These are phyloP conservation scores for Chrysoporthe austroafricana DNA, from an alignment of 2,329 filamentous ascomycete genomes.

Conservation along the genomic window DNA sequence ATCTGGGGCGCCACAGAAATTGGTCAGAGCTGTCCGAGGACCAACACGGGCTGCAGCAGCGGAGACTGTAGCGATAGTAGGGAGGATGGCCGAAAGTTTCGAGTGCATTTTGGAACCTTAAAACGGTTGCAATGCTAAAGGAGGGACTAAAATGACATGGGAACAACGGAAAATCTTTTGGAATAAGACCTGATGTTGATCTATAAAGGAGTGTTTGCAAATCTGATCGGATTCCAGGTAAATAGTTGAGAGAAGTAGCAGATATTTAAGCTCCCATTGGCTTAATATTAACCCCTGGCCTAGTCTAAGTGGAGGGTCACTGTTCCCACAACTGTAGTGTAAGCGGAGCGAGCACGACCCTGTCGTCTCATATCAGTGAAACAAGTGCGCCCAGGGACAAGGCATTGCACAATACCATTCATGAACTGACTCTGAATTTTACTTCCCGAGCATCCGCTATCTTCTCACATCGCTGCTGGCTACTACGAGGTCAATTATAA, in stretches of 20 bases:
- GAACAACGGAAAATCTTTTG: neutral
- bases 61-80: constrained; percentile 12
- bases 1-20: constrained; percentile 33
- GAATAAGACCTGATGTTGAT: neutral
- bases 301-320: neutral
- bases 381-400: constrained; percentile 17
- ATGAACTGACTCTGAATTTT: neutral
- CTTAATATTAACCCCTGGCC: neutral
- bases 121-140: neutral
- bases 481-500: neutral
- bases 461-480: neutral
- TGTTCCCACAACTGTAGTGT: constrained; percentile 10
- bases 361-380: constrained; percentile 28
- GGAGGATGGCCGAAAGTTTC: constrained; percentile 14
- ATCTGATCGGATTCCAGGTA: neutral
- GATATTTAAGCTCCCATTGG: neutral
- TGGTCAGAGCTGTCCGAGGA: constrained; percentile 16
- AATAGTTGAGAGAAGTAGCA: neutral
- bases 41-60: neutral
- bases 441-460: neutral
- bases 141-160: neutral
- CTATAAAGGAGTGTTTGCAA: neutral
- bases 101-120: constrained; percentile 21
- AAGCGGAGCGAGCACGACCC: constrained; percentile 5
- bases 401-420: neutral